Conservation (phyloP, 345 rosid genomes). For the Gossypium thurberi region DNA sequence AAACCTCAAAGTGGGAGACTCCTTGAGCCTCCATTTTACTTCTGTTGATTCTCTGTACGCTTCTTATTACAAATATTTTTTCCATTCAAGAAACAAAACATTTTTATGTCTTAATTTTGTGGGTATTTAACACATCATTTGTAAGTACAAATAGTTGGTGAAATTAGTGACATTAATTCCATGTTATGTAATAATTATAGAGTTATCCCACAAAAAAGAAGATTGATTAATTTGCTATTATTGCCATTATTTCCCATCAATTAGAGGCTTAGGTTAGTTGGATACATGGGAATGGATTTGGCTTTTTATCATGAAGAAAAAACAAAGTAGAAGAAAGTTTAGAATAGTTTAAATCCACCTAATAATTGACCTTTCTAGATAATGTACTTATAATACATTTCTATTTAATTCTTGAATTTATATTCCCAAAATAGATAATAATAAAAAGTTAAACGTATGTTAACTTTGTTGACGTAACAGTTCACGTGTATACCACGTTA, state of each 20-base stretch:
- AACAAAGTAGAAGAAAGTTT: neutral
- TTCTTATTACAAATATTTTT: neutral
- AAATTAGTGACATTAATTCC: neutral
- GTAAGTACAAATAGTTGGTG: neutral
- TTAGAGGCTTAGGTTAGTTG: slow-evolving; percentile 2
- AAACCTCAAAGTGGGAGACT: too few relatives aligned
- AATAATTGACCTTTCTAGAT: slow-evolving; percentile 19
- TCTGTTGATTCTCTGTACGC: too few relatives aligned
- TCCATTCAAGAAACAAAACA: neutral
- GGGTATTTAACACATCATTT: neutral
- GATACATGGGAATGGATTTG: neutral
- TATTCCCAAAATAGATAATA: too few relatives aligned
- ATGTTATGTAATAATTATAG: neutral
- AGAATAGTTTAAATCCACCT: slow-evolving; percentile 21
- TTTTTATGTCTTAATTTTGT: too few relatives aligned
- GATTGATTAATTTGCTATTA: slow-evolving; percentile 6
- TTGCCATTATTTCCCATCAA: slow-evolving; percentile 2
- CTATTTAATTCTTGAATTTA: too few relatives aligned
- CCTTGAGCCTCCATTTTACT: too few relatives aligned
- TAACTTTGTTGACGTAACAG: fast-evolving
- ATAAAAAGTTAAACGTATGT: too few relatives aligned
- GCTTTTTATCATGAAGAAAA: neutral
- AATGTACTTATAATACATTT: too few relatives aligned
- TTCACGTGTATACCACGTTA: too few relatives aligned
- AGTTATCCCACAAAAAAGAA: neutral